Base-by-base conservation (phyloP, 805 yeast genomes). In the Lipomyces anomalus region DNA sequence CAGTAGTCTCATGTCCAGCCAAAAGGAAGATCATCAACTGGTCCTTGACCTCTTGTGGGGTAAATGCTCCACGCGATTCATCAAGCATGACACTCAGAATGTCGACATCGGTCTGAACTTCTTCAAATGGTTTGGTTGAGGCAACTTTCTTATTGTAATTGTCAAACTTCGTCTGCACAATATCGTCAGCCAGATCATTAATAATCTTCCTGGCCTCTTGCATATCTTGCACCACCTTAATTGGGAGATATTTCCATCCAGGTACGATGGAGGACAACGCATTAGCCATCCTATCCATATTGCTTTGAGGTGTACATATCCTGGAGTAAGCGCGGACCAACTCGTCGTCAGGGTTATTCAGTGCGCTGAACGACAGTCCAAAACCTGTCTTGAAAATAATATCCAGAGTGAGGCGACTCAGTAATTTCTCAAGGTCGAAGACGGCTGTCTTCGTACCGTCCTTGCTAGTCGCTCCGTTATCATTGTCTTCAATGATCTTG, bases 1-100 rank as follows among this genome's bases (percentile, higher is more conserved):
- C 40, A 4, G 54, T 50, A 16, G 52, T 50, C 23, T 50, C 54
- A 26, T 50, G 54, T 24, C 54, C 54, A 4, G 52, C 54, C 13
- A 47, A 44, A 7, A 50, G 42, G 30, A 50, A 37, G 3, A 49
- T 47, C 51, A 50, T 46, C 24, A 47, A 26, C 35, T 50, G 54
- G 18, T 47, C 43, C 38, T 43, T 46, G 23, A 50, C 42, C 17
- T 47, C 52, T 6, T 50, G 51, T 20, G 47, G 33, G 1, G 50
- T 46, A 50, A 50, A 49, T 20, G 22, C 20, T 17, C 44, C 49
- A 13, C 22, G 16, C 23, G 22, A 26, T 20, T 47, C 54, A 16
- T 38, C 35, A 17, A 49, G 41, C 35, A 49, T 18, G 6, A 46
- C 36, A n/a, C 48, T 43, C 18, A 49, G 22, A 16, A 46, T 20